Base-by-base conservation (phyloP, 306 rosid species). In the Acmispon strigosus region DNA sequence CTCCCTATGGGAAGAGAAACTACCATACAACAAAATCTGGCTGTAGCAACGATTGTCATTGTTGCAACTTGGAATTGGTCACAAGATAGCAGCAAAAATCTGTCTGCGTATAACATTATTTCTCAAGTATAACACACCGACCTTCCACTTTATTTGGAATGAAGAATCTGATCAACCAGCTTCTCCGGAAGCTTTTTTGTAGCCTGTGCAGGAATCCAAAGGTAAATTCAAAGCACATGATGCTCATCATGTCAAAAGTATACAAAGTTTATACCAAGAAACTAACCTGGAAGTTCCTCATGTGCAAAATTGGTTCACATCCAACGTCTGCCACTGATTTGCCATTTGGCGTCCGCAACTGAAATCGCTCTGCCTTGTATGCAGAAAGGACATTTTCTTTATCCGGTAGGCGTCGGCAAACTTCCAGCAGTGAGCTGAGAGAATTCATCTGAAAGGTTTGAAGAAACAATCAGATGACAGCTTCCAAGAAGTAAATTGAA, bases 261-360 rank as follows among this genome's bases (percentile, higher is more conserved):
- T 14, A 12, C 43, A 48, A 53, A 61, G 8, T 4, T 47, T 57
- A 66, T 14, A 71, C 37, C 45, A 54, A 59, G 72, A 57, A 72
- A 78, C 77, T 50, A 77, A 94, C 99, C 96, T 94, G 99, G 80
- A 94, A 94, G 63, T 83, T 84, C 83, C 99, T 91, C 99, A 94
- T 94, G 82, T 94, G 97, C 91, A 94, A 62, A 68, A 94, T 89
- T 32, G 99, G 97, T 78, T 91, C 97, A 24, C 99, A 89, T 61
- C 99, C 99, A n/a, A 91, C 87, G 24, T 87, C 99, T 6, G 99
- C 97, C 24, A 94, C 87, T 36, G 89, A 87, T 76, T 86, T 89
- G 19, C 99, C 99, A 45, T 83, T 94, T 7, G 91, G 92, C 20
- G 99, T 94, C 62, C 79, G 88, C 66, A 86, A 72, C 67, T 89